Evolutionary conservation across 257 asterid genomes (phyloP).

Genomic region (Lavandula angustifolia): DNA sequence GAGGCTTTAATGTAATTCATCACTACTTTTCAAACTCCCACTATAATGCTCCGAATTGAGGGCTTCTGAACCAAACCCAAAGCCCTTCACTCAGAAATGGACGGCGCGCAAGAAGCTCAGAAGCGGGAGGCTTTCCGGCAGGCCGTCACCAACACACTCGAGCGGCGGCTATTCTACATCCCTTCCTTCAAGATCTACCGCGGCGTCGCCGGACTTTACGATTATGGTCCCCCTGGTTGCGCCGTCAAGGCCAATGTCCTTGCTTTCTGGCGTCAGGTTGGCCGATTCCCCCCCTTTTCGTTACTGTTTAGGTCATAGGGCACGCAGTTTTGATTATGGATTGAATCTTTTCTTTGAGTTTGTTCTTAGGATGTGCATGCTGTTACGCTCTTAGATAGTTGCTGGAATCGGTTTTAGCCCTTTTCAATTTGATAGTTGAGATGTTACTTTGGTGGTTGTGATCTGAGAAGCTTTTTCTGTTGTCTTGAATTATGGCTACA

Average conservation of each 20-base stretch:
- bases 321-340: neutral
- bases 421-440: neutral
- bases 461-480: constrained; percentile 1
- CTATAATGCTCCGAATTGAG: constrained; percentile 10
- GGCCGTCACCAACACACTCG: constrained; percentile 70
- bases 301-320: neutral
- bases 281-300: neutral
- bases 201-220: constrained; percentile 86
- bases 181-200: constrained; percentile 87
- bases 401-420: constrained; percentile 13
- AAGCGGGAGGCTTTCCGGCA: constrained; percentile 71
- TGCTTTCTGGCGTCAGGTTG: constrained; percentile 91
- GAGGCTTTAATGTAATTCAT: constrained; percentile 24
- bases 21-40: neutral
- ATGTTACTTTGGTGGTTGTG: neutral
- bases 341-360: neutral
- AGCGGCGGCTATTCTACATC: constrained; percentile 70
- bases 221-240: constrained; percentile 92
- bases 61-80: neutral
- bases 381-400: neutral
- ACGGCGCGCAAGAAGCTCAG: constrained; percentile 46
- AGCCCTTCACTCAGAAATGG: constrained; percentile 32
- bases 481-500: constrained; percentile 11
- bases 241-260: constrained; percentile 84
- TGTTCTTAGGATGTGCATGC: neutral